These are phyloP conservation scores for Hirsutella thompsonii DNA, from an alignment of 2,329 filamentous ascomycete species.

Conservation along the genomic window DNA sequence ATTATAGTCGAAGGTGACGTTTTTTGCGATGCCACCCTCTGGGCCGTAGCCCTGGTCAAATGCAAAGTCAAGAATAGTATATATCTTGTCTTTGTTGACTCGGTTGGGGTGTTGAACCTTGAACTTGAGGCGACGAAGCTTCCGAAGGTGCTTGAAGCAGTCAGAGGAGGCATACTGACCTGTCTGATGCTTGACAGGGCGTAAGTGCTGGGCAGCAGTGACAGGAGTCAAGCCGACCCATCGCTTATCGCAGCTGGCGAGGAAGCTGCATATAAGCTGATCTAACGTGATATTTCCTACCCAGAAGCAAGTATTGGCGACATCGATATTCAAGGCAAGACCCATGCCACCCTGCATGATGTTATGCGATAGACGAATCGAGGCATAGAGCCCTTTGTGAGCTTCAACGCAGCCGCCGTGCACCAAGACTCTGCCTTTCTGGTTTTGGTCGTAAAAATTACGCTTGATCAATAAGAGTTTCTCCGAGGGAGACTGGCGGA, in stretches of 20 bases:
- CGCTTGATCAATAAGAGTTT: conserved; percentile 62
- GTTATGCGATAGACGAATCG: conserved; percentile 59
- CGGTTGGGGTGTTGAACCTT: conserved; percentile 37
- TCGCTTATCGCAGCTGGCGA: conserved; percentile 15
- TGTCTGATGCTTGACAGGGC: conserved; percentile 17
- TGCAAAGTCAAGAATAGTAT: conserved; percentile 37
- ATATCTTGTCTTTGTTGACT: conserved; percentile 29
- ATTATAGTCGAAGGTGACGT: conserved; percentile 41
- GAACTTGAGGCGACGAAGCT: conserved; percentile 43
- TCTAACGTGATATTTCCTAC: conserved; percentile 25
- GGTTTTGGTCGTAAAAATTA: conserved; percentile 58
- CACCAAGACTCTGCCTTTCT: conserved; percentile 41
- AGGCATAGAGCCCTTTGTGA: conserved; percentile 81
- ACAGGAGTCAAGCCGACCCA: conserved; percentile 13
- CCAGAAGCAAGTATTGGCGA: conserved; percentile 89
- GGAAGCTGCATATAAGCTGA: conserved; percentile 21
- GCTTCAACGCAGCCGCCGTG: conserved; percentile 50
- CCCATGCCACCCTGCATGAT: conserved; percentile 37
- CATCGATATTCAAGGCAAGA: conserved; percentile 77
- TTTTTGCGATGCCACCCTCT: conserved; percentile 35
- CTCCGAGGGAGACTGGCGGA: conserved; percentile 66
- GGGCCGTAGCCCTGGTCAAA: conserved; percentile 30
- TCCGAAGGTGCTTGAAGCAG: conserved; percentile 40
- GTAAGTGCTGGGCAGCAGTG: conserved; percentile 17
- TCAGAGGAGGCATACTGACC: conserved; percentile 27